Evolutionary conservation across 305 asterid species (phyloP), one percentile per base, ranked within the genome.

Genomic region (Solanum hybrid): DNA sequence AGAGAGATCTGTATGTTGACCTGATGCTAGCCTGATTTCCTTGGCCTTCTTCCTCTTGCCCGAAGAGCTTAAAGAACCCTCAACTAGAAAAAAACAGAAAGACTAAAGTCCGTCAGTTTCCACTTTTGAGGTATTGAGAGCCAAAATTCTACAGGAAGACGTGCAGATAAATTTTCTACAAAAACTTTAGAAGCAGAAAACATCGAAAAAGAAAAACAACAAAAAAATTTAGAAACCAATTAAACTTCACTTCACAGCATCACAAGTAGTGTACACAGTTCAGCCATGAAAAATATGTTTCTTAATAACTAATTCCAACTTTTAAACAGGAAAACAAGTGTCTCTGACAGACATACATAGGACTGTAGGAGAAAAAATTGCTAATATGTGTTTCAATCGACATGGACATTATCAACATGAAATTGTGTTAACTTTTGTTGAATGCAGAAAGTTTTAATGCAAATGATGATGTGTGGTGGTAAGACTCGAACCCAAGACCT

Each of bases 41-140:
- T 57, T 90, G 7, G 84, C 84, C 86, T 86, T 93, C 91, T 93
- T 92, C 79, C 91, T 92, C 92, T 95, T 95, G 86, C 91, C 93
- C 2, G 95, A 89, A 89, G 96, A 91, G 88, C 95, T 90, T 89
- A 95, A 89, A 90, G 96, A 90, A 92, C 96, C 96, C 92, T 95
- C 96, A 87, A 94, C 96, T 94, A 89, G 17, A 77, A 79, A 76
- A 76, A 80, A 73, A 31, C 51, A 90, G 88, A 89, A 73, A 57
- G 88, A 22, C 2, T 68, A 88, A 20, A 33, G 29, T 78, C 9
- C 9, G 12, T 78, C 14, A 78, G 29, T 78, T 78, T 20, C 15
- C 41, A 20, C 27, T 32, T 78, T 20, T 2, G 45, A 78, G 9
- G 45, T 9, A 33, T 77, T 77, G 83, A 77, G 83, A 17, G 83